Conservation (phyloP, 345 rosid genomes). For the Syzygium jambos region DNA sequence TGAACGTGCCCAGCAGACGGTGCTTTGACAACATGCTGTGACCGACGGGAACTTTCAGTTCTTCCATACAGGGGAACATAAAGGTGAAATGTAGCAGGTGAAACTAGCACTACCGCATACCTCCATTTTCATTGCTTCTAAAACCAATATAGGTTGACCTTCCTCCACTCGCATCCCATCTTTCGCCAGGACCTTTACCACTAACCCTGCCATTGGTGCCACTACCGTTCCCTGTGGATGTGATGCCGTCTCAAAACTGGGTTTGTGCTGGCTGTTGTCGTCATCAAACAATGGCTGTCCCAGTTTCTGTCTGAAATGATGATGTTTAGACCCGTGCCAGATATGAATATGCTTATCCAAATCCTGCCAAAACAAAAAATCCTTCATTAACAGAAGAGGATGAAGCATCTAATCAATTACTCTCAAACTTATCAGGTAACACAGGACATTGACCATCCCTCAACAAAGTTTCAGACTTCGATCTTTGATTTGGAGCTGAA, state of each 20-base stretch:
- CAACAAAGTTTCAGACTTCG: background rate
- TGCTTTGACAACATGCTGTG: constrained; percentile 87
- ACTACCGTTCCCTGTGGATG: constrained; percentile 61
- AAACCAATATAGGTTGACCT: constrained; percentile 74
- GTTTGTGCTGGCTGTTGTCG: constrained; percentile 37
- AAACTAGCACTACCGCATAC: constrained; percentile 20
- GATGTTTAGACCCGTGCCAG: constrained; percentile 63
- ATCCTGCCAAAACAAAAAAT: constrained; percentile 32
- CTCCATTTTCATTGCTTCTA: constrained; percentile 99
- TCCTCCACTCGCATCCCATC: constrained; percentile 63
- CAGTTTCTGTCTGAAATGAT: constrained; percentile 58
- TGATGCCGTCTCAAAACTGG: constrained; percentile 35
- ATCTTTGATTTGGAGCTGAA: background rate
- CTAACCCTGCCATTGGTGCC: constrained; percentile 96
- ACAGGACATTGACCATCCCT: background rate
- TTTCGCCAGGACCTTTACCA: constrained; percentile 70
- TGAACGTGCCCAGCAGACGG: constrained; percentile 52
- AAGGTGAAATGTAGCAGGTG: background rate
- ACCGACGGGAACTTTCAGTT: background rate
- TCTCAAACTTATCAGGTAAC: background rate
- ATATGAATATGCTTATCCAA: constrained; percentile 53
- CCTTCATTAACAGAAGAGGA: background rate
- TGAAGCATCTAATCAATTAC: background rate
- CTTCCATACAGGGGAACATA: background rate
- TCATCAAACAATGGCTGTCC: constrained; percentile 48